Conservation (phyloP, 2,329 filamentous ascomycete species). For the Teratosphaeria destructans region DNA sequence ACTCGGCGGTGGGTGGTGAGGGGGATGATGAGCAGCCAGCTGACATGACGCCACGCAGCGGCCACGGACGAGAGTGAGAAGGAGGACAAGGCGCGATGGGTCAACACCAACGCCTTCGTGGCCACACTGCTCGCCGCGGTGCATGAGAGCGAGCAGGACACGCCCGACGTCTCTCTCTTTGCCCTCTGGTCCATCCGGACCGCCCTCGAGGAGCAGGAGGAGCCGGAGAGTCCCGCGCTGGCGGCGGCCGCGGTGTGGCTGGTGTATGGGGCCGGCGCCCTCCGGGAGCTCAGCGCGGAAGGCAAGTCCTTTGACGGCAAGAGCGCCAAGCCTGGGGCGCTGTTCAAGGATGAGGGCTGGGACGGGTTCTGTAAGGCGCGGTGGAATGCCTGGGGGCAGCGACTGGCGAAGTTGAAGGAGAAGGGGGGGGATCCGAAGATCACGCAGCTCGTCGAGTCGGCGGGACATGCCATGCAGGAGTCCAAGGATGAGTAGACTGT, state of each 20-base stretch:
- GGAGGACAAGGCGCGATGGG: slow-evolving; percentile 14
- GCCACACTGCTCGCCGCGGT: slow-evolving; percentile 16
- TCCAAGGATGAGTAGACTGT: not conserved
- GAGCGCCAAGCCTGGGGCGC: slow-evolving; percentile 9
- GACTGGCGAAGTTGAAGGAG: slow-evolving; percentile 6
- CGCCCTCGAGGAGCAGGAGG: slow-evolving; percentile 16
- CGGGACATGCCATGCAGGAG: not conserved
- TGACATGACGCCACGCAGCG: slow-evolving; percentile 3
- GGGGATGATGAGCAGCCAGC: not conserved
- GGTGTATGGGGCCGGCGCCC: slow-evolving; percentile 16
- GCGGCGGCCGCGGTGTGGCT: slow-evolving; percentile 22
- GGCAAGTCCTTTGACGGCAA: slow-evolving; percentile 15
- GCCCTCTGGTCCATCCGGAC: slow-evolving; percentile 20
- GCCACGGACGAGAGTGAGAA: slow-evolving; percentile 10
- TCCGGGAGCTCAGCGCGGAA: slow-evolving; percentile 12
- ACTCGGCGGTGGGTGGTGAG: too few species aligned
- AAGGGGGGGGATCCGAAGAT: slow-evolving; percentile 7
- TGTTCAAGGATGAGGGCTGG: slow-evolving; percentile 16
- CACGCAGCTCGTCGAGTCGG: slow-evolving; percentile 11
- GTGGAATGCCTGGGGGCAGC: slow-evolving; percentile 19
- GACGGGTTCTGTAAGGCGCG: slow-evolving; percentile 17
- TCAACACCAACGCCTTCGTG: slow-evolving; percentile 22
- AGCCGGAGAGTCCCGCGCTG: slow-evolving; percentile 11
- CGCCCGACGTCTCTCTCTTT: slow-evolving; percentile 20
- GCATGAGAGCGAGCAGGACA: slow-evolving; percentile 8